These are phyloP conservation scores for Aphanocladium album DNA, from an alignment of 2,329 filamentous ascomycete species.

Conservation along the genomic window DNA sequence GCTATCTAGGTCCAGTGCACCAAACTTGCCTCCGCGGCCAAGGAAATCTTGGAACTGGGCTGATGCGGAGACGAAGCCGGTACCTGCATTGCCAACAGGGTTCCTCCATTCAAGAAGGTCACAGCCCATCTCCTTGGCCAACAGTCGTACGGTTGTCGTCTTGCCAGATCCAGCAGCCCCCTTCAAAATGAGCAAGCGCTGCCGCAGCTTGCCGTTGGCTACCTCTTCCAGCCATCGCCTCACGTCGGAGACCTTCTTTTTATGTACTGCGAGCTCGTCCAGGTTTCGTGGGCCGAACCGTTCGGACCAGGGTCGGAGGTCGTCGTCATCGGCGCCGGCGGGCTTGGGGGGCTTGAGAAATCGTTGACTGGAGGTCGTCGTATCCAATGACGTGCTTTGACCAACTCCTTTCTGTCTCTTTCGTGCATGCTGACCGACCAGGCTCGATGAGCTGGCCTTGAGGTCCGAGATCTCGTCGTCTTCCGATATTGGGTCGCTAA, in stretches of 20 bases:
- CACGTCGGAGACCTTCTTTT: slow-evolving; percentile 87
- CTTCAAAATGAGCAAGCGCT: slow-evolving; percentile 78
- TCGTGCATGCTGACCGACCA: slow-evolving; percentile 51
- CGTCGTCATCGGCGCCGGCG: slow-evolving; percentile 37
- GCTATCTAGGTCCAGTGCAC: slow-evolving; percentile 54
- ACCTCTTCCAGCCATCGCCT: slow-evolving; percentile 75
- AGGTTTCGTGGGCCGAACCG: slow-evolving; percentile 70
- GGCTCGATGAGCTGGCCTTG: slow-evolving; percentile 46
- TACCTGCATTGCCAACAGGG: slow-evolving; percentile 56
- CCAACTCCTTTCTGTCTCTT: slow-evolving; percentile 44
- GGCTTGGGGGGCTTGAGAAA: slow-evolving; percentile 44
- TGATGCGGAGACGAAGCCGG: slow-evolving; percentile 64
- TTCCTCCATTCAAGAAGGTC: slow-evolving; percentile 90
- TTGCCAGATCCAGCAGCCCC: slow-evolving; percentile 90
- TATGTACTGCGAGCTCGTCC: slow-evolving; percentile 88
- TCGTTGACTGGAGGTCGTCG: slow-evolving; percentile 40
- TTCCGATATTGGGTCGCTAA: slow-evolving; percentile 55
- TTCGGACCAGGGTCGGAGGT: slow-evolving; percentile 79
- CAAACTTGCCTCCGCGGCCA: slow-evolving; percentile 73
- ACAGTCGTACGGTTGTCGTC: slow-evolving; percentile 75
- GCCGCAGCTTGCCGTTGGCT: slow-evolving; percentile 56
- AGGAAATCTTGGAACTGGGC: slow-evolving; percentile 91
- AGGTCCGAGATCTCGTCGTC: slow-evolving; percentile 52
- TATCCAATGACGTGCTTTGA: slow-evolving; percentile 19
- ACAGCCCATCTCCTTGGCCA: slow-evolving; percentile 71